These are phyloP conservation scores for Dipodascopsis uninucleata DNA, from an alignment of 805 yeast species.

Conservation along the genomic window DNA sequence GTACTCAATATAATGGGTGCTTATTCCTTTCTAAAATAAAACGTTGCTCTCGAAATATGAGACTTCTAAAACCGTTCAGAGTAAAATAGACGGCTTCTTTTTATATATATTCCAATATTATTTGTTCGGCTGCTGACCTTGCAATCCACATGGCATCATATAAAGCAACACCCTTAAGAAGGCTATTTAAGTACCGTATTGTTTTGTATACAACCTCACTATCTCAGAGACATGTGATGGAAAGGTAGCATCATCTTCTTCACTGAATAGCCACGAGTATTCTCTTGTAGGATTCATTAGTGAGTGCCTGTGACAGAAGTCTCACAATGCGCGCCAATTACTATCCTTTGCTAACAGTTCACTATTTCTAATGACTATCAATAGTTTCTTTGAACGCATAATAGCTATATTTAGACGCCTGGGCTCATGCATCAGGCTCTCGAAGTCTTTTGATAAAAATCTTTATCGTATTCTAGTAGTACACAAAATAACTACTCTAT, in stretches of 20 bases:
- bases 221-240: slow-evolving; percentile 19
- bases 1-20: not conserved
- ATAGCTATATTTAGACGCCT: slow-evolving; percentile 45
- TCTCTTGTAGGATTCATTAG: too few relatives aligned
- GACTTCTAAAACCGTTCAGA: not conserved
- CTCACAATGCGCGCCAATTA: slow-evolving; percentile 23
- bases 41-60: not conserved
- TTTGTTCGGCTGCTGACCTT: slow-evolving; percentile 20
- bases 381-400: slow-evolving; percentile 45
- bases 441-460: slow-evolving; percentile 13
- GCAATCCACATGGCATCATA: slow-evolving; percentile 28
- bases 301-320: slow-evolving; percentile 18
- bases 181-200: too few relatives aligned
- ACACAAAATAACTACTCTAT: slow-evolving; percentile 22
- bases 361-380: slow-evolving; percentile 46
- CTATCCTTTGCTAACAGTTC: slow-evolving; percentile 18
- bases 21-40: not conserved
- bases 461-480: slow-evolving; percentile 23
- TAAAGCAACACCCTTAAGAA: slow-evolving; percentile 1
- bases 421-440: slow-evolving; percentile 23
- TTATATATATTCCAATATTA: slow-evolving; percentile 8
- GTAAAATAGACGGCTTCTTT: not conserved
- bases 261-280: too few relatives aligned
- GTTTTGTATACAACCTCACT: too few relatives aligned
- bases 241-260: slow-evolving; percentile 15